Evolutionary conservation across 345 rosid genomes (phyloP).

Genomic region (Arabis alpina): DNA sequence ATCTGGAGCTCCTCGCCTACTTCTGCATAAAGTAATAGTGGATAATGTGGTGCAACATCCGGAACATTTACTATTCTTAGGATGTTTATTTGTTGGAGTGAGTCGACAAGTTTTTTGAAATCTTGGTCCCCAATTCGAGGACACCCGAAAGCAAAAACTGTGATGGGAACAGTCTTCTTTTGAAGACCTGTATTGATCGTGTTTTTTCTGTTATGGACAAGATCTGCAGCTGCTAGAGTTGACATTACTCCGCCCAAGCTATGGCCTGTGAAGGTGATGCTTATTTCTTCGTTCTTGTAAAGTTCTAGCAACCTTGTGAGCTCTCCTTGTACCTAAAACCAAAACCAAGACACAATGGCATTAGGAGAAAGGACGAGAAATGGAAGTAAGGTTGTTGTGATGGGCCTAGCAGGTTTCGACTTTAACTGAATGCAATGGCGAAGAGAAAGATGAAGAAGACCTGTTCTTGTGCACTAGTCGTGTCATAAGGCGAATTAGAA

Average conservation of each 20-base stretch:
- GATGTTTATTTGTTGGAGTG: constrained; percentile 31
- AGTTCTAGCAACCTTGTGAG: constrained; percentile 51
- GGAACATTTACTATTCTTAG: constrained; percentile 44
- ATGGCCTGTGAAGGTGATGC: constrained; percentile 64
- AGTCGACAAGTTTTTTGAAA: constrained; percentile 31
- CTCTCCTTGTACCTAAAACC: constrained; percentile 54
- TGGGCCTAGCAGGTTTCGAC: neutral
- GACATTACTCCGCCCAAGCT: constrained; percentile 68
- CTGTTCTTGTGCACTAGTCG: constrained; percentile 64
- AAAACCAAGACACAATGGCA: constrained; percentile 15
- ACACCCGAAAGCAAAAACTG: constrained; percentile 59
- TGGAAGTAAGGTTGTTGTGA: constrained; percentile 9
- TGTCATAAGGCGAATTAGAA: constrained; percentile 47
- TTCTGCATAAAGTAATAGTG: constrained; percentile 34
- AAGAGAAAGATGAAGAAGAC: constrained; percentile 39
- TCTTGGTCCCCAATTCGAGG: constrained; percentile 56
- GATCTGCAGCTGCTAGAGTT: constrained; percentile 59
- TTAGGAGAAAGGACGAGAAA: constrained; percentile 6
- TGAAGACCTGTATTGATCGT: constrained; percentile 19
- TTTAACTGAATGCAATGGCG: constrained; percentile 8
- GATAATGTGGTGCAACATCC: constrained; percentile 44
- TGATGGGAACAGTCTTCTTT: constrained; percentile 44
- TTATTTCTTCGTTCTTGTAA: constrained; percentile 61
- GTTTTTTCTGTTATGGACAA: constrained; percentile 45
- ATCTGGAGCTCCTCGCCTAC: constrained; percentile 36